These are phyloP conservation scores for Diphasiastrum complanatum DNA, from an alignment of 83 land plant genomes.

Conservation along the genomic window DNA sequence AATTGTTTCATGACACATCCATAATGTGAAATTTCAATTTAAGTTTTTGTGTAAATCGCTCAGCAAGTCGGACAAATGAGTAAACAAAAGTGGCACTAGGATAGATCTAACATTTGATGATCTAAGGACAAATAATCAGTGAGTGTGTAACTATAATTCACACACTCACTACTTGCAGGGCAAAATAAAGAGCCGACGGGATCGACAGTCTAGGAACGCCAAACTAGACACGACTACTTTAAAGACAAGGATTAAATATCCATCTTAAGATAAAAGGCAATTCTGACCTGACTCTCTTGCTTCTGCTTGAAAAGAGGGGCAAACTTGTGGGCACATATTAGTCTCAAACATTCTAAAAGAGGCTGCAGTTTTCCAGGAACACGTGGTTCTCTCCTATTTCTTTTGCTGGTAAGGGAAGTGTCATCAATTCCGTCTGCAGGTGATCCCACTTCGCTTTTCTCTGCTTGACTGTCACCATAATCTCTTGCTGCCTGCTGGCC, in stretches of 20 bases:
- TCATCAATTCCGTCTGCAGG: constrained; percentile 34
- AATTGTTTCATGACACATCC: no score
- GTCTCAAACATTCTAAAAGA: constrained; percentile 38
- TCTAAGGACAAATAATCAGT: no score
- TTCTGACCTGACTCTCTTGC: constrained; percentile 54
- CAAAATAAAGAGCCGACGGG: no score
- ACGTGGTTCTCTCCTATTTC: constrained; percentile 30
- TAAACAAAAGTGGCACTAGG: no score
- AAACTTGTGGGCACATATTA: constrained; percentile 35
- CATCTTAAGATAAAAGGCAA: neutral
- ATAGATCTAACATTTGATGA: no score
- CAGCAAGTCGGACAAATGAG: no score
- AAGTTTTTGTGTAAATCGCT: neutral
- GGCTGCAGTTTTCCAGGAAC: constrained; percentile 35
- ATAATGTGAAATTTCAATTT: neutral
- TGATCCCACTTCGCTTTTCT: constrained; percentile 31
- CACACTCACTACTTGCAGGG: no score
- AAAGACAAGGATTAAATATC: neutral
- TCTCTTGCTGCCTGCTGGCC: constrained; percentile 15
- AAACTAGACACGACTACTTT: neutral
- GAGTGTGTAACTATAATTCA: no score
- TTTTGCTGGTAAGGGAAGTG: constrained; percentile 37
- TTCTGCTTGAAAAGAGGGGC: constrained; percentile 43
- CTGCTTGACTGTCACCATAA: constrained; percentile 32
- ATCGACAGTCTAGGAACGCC: neutral